Percentiles rank a stretch among this genome's conserved stretches.
Conservation (phyloP, 129 eudicot genomes). For the Tagetes patula region DNA sequence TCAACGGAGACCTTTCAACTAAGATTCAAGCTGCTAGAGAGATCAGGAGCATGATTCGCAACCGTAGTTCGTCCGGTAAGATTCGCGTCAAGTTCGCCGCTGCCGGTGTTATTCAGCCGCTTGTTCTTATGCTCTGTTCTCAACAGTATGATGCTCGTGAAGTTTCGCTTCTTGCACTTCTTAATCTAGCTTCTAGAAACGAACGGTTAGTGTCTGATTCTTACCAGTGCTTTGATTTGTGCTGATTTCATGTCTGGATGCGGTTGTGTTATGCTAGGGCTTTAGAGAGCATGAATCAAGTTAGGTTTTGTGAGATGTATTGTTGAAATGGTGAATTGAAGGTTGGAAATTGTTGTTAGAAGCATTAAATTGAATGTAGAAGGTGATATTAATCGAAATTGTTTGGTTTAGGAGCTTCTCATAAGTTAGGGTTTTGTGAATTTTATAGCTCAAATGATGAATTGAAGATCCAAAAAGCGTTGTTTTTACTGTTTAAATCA, state of each 20-base stretch:
- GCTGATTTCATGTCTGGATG: background rate
- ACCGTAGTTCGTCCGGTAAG: conserved; percentile 46
- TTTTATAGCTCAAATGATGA: background rate
- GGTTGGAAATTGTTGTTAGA: background rate
- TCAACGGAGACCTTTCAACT: conserved; percentile 40
- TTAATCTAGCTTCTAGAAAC: conserved; percentile 68
- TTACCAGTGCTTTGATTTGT: background rate
- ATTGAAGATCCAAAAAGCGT: too few relatives aligned
- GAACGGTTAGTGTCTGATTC: conserved; percentile 41
- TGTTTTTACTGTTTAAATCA: too few relatives aligned
- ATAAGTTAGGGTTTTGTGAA: conserved; percentile 2
- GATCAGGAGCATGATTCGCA: conserved; percentile 57
- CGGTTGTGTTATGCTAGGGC: conserved; percentile 1
- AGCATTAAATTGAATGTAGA: conserved; percentile 3
- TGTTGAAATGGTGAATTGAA: conserved; percentile 19
- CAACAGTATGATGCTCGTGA: conserved; percentile 44
- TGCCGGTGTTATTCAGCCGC: conserved; percentile 69
- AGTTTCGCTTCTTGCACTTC: conserved; percentile 69
- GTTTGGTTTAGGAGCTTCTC: background rate
- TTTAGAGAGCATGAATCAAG: background rate
- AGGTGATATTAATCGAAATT: background rate
- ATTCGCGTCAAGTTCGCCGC: conserved; percentile 60
- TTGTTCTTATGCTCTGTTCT: conserved; percentile 54
- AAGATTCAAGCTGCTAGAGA: conserved; percentile 69
- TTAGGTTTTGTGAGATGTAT: conserved; percentile 19